Conservation (phyloP, 441 rosid genomes). For the Hypseocharis bilobata region DNA sequence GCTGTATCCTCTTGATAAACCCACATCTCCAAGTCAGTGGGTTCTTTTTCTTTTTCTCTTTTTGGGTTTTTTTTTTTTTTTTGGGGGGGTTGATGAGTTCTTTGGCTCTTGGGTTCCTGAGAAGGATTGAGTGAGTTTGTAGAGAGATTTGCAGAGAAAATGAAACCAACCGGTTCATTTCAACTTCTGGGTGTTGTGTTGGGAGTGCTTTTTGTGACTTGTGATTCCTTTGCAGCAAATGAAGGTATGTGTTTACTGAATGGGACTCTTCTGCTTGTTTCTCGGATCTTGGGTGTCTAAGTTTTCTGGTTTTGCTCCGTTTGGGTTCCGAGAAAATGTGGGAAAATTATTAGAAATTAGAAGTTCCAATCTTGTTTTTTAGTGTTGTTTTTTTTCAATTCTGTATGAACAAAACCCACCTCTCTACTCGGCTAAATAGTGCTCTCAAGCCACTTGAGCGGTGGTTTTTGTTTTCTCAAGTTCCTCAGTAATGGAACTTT, state of each 20-base stretch:
- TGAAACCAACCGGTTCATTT: slow-evolving; percentile 41
- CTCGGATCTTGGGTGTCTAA: slow-evolving; percentile 47
- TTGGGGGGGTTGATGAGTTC: slow-evolving; percentile 23
- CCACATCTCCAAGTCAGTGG: slow-evolving; percentile 25
- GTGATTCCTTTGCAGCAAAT: slow-evolving; percentile 44
- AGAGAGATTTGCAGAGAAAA: slow-evolving; percentile 33
- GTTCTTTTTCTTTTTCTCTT: slow-evolving; percentile 17
- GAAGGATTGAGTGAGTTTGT: slow-evolving; percentile 28
- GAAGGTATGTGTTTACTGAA: slow-evolving; percentile 44
- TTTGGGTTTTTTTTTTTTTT: slow-evolving; percentile 17
- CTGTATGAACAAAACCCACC: neutral
- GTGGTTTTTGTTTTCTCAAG: neutral
- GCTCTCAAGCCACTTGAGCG: neutral
- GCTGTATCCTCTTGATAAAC: slow-evolving; percentile 23
- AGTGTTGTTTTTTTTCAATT: slow-evolving; percentile 5
- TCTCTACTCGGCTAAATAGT: neutral
- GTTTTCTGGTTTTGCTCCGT: slow-evolving; percentile 7
- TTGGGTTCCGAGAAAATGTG: slow-evolving; percentile 24
- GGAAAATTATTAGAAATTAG: slow-evolving; percentile 6
- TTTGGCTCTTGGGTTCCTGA: slow-evolving; percentile 20
- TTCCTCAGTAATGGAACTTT: neutral
- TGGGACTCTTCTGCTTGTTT: slow-evolving; percentile 6
- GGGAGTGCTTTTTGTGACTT: slow-evolving; percentile 34
- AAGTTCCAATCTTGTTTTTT: neutral
- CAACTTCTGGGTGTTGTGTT: slow-evolving; percentile 36